Evolutionary conservation across 129 eudicot genomes (phyloP), one percentile per base, ranked within the genome.

Genomic region (Saussurea involucrata): DNA sequence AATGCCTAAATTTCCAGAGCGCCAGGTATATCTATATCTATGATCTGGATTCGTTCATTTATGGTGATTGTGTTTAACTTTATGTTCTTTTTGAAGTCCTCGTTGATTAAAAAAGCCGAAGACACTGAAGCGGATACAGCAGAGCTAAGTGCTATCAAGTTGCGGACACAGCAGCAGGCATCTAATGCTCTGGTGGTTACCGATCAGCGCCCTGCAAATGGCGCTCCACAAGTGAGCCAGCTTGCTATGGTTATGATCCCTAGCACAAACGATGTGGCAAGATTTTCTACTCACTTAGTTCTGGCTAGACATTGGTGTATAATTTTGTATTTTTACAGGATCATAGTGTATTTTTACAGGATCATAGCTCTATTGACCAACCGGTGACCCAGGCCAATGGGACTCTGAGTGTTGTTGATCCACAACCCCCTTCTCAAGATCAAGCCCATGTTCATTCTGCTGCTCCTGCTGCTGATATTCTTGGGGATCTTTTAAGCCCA

Each of bases 1-100:
- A 87, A 95, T 95, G 99, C 99, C 99, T 22, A 95, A 92, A 80
- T 95, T 95, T 73, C 99, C 99, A 58, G 99, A 95, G 66, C 90
- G 99, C 24, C 90, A 95, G 97, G 99, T 92, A 76, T 44, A 3
- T 72, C 22, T 92, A 76, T 44, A 3, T 72, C 22, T 76, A 27
- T 53, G 29, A 13, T 58, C 37, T 57, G 76, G 11, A 44, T 40
- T 18, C 36, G 31, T 24, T 65, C 63, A 18, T 27, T 61, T 27
- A 55, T 28, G 72, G 15, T 27, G 53, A 72, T 55, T 65, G 69
- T 15, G 15, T 69, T 74, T 80, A 76, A 86, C 68, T 31, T 20
- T 55, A 28, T 74, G 24, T 83, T 68, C 24, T 79, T 22, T 66
- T 69, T 73, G 63, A 66, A 95, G 99, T 95, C 99, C 31, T 86